phyloP scores from a whole-genome alignment of 139 green algal species.

The Yamagishiella unicocca region DNA sequence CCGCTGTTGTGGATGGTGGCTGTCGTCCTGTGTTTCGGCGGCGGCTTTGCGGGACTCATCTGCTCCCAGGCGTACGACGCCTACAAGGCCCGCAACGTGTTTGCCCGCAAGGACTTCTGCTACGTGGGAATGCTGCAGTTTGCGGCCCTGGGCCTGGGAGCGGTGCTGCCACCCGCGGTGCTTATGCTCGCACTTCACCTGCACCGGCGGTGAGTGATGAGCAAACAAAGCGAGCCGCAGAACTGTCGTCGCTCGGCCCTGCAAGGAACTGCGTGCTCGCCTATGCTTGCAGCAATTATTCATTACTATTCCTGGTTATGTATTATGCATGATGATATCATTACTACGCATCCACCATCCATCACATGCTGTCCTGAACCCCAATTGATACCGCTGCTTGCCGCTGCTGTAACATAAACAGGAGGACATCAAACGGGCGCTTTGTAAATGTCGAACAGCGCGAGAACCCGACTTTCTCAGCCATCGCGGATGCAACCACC shows the following conservation, averaged over 20 bases:
- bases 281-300: background rate
- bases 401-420: too few relatives aligned
- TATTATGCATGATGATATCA: background rate
- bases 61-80: constrained; percentile 31
- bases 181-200: constrained; percentile 2
- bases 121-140: constrained; percentile 39
- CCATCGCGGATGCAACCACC: background rate
- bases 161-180: constrained; percentile 2
- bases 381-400: too few relatives aligned
- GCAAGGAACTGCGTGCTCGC: background rate
- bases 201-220: too few relatives aligned
- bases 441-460: too few relatives aligned
- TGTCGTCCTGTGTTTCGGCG: constrained; percentile 27
- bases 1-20: constrained; percentile 8
- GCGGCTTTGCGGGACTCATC: constrained; percentile 28
- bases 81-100: background rate
- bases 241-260: too few relatives aligned
- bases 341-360: too few relatives aligned
- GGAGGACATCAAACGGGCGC: too few relatives aligned
- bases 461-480: too few relatives aligned
- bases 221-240: too few relatives aligned
- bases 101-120: background rate
- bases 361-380: too few relatives aligned
- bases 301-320: background rate
- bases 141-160: background rate